A percentile compares a stretch with the other conserved stretches of the same genome.
Conservation (phyloP, 768 basidiomycete species). For the Tulasnella calospora region DNA sequence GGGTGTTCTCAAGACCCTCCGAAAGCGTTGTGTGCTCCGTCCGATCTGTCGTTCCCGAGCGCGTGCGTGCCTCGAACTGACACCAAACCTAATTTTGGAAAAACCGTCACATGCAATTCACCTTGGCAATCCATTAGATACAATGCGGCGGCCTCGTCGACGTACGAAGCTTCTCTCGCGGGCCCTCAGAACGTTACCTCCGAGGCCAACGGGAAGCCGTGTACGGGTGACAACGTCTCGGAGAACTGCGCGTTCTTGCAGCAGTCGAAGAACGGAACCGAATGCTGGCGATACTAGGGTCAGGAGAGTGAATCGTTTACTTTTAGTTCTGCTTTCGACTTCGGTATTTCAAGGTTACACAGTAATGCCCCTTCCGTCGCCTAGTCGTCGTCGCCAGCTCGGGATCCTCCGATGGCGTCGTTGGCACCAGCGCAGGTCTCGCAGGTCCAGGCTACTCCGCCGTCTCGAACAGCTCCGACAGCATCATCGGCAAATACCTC, state of each 20-base stretch:
- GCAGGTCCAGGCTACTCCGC: constrained; percentile 2
- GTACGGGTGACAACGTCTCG: not conserved
- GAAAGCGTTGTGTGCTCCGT: not conserved
- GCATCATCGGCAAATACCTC: constrained; percentile 16
- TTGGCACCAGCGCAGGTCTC: not conserved
- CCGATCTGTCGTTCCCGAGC: too few relatives aligned
- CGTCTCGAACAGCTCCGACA: not conserved
- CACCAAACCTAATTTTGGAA: too few relatives aligned
- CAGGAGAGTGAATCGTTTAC: not conserved
- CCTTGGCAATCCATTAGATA: too few relatives aligned
- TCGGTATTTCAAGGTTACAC: too few relatives aligned
- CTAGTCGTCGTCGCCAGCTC: not conserved
- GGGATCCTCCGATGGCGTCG: not conserved
- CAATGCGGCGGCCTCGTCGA: too few relatives aligned
- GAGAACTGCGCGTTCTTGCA: constrained; percentile 9
- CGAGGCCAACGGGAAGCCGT: not conserved
- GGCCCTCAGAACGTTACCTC: not conserved
- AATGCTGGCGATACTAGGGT: constrained; percentile 3
- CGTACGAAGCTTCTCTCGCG: too few relatives aligned
- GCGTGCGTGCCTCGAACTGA: too few relatives aligned
- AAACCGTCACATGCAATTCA: too few relatives aligned
- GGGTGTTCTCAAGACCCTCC: not conserved
- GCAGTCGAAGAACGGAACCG: not conserved
- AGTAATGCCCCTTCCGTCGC: not conserved
- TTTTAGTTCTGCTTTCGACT: too few relatives aligned